Evolutionary conservation across 2,329 filamentous ascomycete genomes (phyloP), one percentile per base, ranked within the genome.

Genomic region (Macrophomina pseudophaseolina): DNA sequence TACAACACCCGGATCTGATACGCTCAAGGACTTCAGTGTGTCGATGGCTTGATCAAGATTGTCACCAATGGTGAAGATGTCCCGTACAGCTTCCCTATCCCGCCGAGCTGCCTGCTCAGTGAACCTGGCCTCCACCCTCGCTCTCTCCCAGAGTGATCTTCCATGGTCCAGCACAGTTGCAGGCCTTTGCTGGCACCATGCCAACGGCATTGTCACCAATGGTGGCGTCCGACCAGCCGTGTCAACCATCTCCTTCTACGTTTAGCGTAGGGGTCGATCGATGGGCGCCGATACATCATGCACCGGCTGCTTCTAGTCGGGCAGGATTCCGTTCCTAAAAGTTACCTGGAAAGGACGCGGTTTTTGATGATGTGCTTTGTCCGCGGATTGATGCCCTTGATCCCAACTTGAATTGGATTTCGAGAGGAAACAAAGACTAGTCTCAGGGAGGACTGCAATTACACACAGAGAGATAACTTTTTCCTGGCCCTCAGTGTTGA

Each of bases 301-400:
- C 72, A 72, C 64, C 66, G 64, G 70, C 65, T 68, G 46, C 68
- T 69, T 70, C 56, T 28, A 46, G 14, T 69, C 71, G 68, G 72
- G 73, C 59, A 70, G 69, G 68, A 71, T 68, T 48, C 51, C 54
- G 42, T 56, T 73, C 69, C 75, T 75, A 77, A 75, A 74, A 68
- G 71, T 71, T 46, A 33, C 30, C 71, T 76, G 76, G 79, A 81
- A 82, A 74, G 78, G 79, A 84, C 87, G 87, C 92, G 92, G 88
- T 88, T 97, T 97, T 97, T 97, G 85, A 84, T 86, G 92, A 96
- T 90, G 92, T 94, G 81, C 88, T 97, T 97, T 97, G 92, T 91
- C 86, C 92, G 92, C 65, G 51, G 48, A 62, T 46, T 86, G 89
- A 84, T 76, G 84, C 75, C 38, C 67, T 75, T 83, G 80, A 88